Percentiles rank a stretch among this genome's conserved stretches.
Evolutionary conservation across 768 basidiomycete species (phyloP).

Genomic region (Hypholoma sublateritium): DNA sequence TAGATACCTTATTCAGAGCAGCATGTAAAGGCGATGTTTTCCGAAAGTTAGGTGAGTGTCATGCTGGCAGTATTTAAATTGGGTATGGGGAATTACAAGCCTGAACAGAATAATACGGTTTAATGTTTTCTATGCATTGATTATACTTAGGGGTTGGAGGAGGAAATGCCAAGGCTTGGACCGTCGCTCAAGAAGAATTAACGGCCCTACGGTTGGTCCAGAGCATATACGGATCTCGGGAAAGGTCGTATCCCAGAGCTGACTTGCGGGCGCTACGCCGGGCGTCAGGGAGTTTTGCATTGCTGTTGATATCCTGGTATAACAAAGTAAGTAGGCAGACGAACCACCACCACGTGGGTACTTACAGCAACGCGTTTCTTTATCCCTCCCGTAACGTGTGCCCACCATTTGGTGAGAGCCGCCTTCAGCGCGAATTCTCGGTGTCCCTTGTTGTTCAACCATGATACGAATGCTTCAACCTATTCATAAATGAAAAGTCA

Average conservation of each 20-base stretch:
- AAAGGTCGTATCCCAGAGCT: slow-evolving; percentile 56
- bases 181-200: slow-evolving; percentile 32
- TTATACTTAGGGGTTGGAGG: slow-evolving; percentile 2
- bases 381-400: slow-evolving; percentile 78
- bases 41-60: neutral
- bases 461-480: slow-evolving; percentile 81
- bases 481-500: slow-evolving; percentile 29
- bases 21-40: too few species aligned
- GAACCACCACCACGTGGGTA: slow-evolving; percentile 12
- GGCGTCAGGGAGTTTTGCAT: slow-evolving; percentile 73
- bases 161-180: neutral
- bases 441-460: slow-evolving; percentile 91
- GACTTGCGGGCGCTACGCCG: slow-evolving; percentile 76
- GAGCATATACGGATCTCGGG: slow-evolving; percentile 82
- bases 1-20: neutral
- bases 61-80: neutral
- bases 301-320: slow-evolving; percentile 65
- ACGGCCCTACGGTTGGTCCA: slow-evolving; percentile 83
- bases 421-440: slow-evolving; percentile 83
- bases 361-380: slow-evolving; percentile 73
- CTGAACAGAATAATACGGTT: slow-evolving; percentile 5
- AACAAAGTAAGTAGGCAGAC: slow-evolving; percentile 15
- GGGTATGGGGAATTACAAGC: slow-evolving; percentile 6
- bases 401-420: slow-evolving; percentile 79
- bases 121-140: slow-evolving; percentile 4